Conservation (phyloP, 805 yeast species). For the Pichia deserticola region DNA sequence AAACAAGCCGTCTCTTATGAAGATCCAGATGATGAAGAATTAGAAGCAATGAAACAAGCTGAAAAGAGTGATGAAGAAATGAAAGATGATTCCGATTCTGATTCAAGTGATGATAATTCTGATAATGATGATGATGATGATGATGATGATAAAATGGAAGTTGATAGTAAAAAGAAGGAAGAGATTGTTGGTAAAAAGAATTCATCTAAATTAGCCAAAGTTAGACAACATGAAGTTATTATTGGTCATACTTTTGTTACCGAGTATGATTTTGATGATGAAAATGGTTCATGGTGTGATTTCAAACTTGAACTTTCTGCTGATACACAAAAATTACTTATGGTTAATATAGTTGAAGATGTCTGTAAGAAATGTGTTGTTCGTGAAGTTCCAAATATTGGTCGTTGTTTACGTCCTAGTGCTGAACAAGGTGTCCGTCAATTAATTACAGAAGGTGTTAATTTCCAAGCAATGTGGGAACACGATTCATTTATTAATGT, state of each 20-base stretch:
- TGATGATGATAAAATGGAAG: constrained; percentile 24
- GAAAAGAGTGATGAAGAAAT: constrained; percentile 73
- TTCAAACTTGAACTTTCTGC: constrained; percentile 78
- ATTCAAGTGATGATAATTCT: constrained; percentile 36
- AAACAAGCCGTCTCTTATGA: constrained; percentile 91
- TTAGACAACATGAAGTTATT: constrained; percentile 79
- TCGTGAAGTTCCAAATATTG: constrained; percentile 84
- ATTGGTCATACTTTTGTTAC: constrained; percentile 66
- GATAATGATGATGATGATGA: constrained; percentile 30
- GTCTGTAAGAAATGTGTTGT: constrained; percentile 86
- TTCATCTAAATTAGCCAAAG: constrained; percentile 58
- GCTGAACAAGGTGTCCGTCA: constrained; percentile 65
- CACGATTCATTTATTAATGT: constrained; percentile 90
- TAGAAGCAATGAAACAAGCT: constrained; percentile 80
- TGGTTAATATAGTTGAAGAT: constrained; percentile 94
- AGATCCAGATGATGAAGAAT: constrained; percentile 91
- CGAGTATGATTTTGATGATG: constrained; percentile 85
- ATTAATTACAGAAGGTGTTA: constrained; percentile 95
- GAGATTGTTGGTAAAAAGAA: constrained; percentile 18
- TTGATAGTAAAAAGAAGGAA: constrained; percentile 6
- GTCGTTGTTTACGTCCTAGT: constrained; percentile 83
- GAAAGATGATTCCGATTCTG: constrained; percentile 31
- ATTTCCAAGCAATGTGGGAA: constrained; percentile 97
- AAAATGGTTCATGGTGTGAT: constrained; percentile 85
- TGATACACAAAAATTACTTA: constrained; percentile 83